These are phyloP conservation scores for Aspergillus melleus DNA, from an alignment of 2,329 filamentous ascomycete species.

Conservation along the genomic window DNA sequence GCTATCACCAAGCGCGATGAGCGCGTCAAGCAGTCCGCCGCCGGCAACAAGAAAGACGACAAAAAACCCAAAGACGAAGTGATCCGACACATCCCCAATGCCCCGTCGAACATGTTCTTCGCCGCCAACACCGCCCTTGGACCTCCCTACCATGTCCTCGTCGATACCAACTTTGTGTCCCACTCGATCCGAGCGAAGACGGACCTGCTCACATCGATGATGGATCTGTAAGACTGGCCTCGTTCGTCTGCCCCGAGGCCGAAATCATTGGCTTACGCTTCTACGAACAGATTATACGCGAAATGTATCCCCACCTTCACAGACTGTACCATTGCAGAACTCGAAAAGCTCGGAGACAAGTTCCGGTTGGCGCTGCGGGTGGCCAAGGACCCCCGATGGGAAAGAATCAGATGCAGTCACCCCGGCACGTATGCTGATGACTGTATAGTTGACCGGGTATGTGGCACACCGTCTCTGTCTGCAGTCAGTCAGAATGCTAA, in stretches of 20 bases:
- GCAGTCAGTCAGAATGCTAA: not conserved
- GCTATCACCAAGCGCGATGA: constrained; percentile 21
- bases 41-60: constrained; percentile 6
- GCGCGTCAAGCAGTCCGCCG: constrained; percentile 18
- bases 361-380: constrained; percentile 85
- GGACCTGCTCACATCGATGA: constrained; percentile 81
- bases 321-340: constrained; percentile 75
- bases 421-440: constrained; percentile 87
- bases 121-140: constrained; percentile 82
- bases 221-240: constrained; percentile 61
- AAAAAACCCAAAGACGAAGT: constrained; percentile 19
- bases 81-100: constrained; percentile 32
- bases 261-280: constrained; percentile 6
- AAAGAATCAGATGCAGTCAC: constrained; percentile 83
- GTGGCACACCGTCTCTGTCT: not conserved
- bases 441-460: constrained; percentile 71
- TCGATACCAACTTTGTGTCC: constrained; percentile 88
- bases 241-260: not conserved
- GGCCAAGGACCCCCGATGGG: constrained; percentile 85
- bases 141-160: constrained; percentile 76
- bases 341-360: constrained; percentile 86
- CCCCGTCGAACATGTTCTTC: constrained; percentile 83
- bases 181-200: constrained; percentile 92
- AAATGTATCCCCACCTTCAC: constrained; percentile 90
- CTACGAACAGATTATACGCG: constrained; percentile 66